phyloP scores from a whole-genome alignment of 2,329 filamentous ascomycete species.

The Nothophaeocryptopus gaeumannii region DNA sequence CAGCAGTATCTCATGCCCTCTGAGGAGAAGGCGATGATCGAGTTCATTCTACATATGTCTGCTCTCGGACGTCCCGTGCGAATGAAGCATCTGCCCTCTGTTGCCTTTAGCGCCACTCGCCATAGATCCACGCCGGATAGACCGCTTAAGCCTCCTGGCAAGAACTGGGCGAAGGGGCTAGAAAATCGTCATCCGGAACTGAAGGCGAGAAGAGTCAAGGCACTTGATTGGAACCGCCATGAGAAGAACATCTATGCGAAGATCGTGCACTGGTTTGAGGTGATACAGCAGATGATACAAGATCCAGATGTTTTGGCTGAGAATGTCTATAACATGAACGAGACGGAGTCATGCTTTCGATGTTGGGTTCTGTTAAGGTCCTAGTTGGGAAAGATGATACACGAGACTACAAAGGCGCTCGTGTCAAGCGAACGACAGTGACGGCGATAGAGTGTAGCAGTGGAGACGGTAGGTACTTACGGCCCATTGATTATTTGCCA shows the following conservation, averaged over 20 bases:
- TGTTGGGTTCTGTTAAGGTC: conserved; percentile 33
- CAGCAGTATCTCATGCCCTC: conserved; percentile 18
- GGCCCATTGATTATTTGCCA: too few species aligned
- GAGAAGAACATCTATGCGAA: conserved; percentile 36
- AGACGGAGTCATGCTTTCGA: conserved; percentile 35
- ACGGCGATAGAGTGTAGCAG: too few species aligned
- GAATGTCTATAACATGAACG: conserved; percentile 40
- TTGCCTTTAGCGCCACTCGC: conserved; percentile 15
- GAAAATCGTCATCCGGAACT: conserved; percentile 29
- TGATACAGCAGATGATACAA: conserved; percentile 30
- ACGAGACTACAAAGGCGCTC: conserved; percentile 27
- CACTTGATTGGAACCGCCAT: conserved; percentile 30
- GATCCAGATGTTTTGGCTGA: conserved; percentile 27
- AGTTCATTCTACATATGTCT: conserved; percentile 14
- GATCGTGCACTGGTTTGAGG: conserved; percentile 32
- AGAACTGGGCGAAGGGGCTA: conserved; percentile 18
- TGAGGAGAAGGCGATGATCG: conserved; percentile 17
- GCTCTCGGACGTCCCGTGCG: conserved; percentile 16
- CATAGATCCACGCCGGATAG: conserved; percentile 3
- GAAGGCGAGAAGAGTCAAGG: conserved; percentile 27
- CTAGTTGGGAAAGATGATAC: conserved; percentile 32
- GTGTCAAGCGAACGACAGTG: conserved; percentile 28
- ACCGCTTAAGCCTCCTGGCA: conserved; percentile 9
- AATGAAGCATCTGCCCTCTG: conserved; percentile 19
- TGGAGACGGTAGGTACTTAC: too few species aligned